Base-by-base conservation (phyloP, 108 stramenopile species). In the Fistulifera pelliculosa region DNA sequence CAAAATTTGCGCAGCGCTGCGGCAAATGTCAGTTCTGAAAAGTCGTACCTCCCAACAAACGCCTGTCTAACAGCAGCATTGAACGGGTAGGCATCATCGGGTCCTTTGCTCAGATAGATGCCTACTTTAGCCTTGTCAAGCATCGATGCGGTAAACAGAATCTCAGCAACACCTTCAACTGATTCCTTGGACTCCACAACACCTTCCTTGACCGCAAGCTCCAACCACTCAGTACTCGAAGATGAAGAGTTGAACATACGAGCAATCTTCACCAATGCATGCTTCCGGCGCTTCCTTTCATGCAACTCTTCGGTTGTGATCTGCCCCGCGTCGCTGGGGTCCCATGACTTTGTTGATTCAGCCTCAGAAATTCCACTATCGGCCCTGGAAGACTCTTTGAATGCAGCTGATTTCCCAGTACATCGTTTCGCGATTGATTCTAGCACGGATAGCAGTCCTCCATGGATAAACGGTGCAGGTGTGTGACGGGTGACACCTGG, bases 121-220 rank as follows among this genome's bases (percentile, higher is more conserved):
- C 98, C 98, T 35, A 98, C 59, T 60, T 81, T 71, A 25, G 73
- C 49, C 59, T 87, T 91, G 66, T 96, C 95, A n/a, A 98, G 68
- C 25, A 87, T 83, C 3, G 87, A 78, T 40, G 94, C 87, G 16
- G 69, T 66, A 59, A 79, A 91, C 49, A 98, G 64, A 51, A 94
- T 81, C 11, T 47, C 45, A 2, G 96, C 97, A 6, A 96, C 79
- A 21, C 43, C 56, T 18, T 57, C 21, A 21, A 26, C 56, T 42
- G 17, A 19, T n/a, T 44, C 43, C 8, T 38, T 61, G 15, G 47
- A 50, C 17, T 65, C 55, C 17, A 90, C 45, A 39, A 94, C 64
- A 16, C 74, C 81, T 8, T 84, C 49, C 13, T 84, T 72, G 60
- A 81, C 70, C 0, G 79, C 87, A 39, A 79, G 73, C 19, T 79